phyloP scores from a whole-genome alignment of 2,329 filamentous ascomycete species.

The Botryotinia narcissicola region DNA sequence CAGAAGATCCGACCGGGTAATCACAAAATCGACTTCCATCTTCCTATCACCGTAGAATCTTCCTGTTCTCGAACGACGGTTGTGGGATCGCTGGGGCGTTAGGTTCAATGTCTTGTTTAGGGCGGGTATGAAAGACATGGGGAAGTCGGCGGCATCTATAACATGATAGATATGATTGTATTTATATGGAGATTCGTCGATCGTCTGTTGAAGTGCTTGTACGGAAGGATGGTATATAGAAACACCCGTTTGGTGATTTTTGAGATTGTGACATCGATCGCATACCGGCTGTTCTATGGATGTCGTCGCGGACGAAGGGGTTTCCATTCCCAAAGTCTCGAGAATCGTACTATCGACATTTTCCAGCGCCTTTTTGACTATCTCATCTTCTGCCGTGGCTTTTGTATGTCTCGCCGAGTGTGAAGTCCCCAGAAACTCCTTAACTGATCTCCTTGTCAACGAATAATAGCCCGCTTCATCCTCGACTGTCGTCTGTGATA shows the following conservation, averaged over 20 bases:
- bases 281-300: conserved; percentile 58
- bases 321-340: conserved; percentile 23
- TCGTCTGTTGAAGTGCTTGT: conserved; percentile 76
- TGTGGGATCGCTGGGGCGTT: conserved; percentile 72
- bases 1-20: conserved; percentile 83
- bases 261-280: conserved; percentile 79
- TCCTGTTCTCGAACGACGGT: conserved; percentile 68
- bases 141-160: conserved; percentile 93
- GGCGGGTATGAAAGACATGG: conserved; percentile 82
- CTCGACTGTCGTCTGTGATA: conserved; percentile 54
- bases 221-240: conserved; percentile 80
- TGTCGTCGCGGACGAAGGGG: conserved; percentile 9
- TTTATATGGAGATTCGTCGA: conserved; percentile 83
- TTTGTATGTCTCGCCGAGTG: neutral
- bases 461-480: conserved; percentile 57
- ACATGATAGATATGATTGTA: conserved; percentile 95
- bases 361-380: conserved; percentile 43
- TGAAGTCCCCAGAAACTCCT: conserved; percentile 44
- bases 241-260: conserved; percentile 69
- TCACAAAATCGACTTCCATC: conserved; percentile 83
- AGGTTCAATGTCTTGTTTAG: conserved; percentile 69
- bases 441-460: conserved; percentile 50
- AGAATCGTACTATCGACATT: conserved; percentile 24
- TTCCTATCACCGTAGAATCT: conserved; percentile 66
- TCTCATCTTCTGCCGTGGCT: conserved; percentile 43